Percentiles rank a stretch among this genome's conserved stretches.
Evolutionary conservation across 176 grass and related monocot genomes (phyloP).

Genomic region (Aegilops sharonensis): DNA sequence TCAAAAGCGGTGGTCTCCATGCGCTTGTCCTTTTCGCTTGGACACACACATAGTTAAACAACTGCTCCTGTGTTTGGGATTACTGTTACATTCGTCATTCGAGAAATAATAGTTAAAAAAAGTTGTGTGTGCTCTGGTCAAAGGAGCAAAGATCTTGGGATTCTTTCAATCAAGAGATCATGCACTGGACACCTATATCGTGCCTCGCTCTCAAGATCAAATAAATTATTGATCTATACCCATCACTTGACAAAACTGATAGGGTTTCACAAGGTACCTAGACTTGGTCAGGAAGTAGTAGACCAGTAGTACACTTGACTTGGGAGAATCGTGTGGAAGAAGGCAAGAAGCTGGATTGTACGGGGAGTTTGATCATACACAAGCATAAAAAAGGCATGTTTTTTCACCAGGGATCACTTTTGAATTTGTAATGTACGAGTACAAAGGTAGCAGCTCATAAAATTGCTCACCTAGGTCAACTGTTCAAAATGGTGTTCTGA

Average conservation of each 20-base stretch:
- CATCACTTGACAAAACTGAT: too few species aligned
- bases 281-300: too few species aligned
- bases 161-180: background rate
- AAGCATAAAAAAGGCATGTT: too few species aligned
- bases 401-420: background rate
- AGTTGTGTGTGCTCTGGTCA: background rate
- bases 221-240: too few species aligned
- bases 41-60: background rate
- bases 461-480: background rate
- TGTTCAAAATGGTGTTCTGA: background rate
- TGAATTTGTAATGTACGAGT: background rate
- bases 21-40: conserved; percentile 19
- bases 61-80: background rate
- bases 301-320: background rate
- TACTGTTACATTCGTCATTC: background rate
- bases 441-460: too few species aligned
- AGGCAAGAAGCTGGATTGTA: too few species aligned
- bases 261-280: background rate
- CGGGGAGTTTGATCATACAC: too few species aligned
- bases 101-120: background rate
- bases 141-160: background rate
- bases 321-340: background rate
- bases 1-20: conserved; percentile 21
- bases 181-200: background rate
- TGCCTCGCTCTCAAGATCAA: background rate